A percentile compares a stretch with the other conserved stretches of the same genome.
Conservation (phyloP, 805 yeast genomes). For the Sugiyamaella lignohabitans region DNA sequence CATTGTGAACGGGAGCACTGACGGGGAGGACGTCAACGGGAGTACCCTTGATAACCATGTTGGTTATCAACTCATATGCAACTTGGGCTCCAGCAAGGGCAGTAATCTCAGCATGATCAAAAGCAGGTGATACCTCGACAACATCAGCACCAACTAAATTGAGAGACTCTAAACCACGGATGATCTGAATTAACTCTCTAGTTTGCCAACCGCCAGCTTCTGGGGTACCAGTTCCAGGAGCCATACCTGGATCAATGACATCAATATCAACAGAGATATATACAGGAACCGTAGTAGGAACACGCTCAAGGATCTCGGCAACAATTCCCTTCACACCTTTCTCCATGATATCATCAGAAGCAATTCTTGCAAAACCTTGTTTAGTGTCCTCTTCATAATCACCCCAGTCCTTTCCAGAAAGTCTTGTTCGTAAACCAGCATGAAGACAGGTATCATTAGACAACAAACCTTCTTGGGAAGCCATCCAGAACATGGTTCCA, state of each 20-base stretch:
- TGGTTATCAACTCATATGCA: conserved; percentile 61
- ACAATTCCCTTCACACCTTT: conserved; percentile 58
- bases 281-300: conserved; percentile 57
- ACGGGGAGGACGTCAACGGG: conserved; percentile 16
- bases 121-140: conserved; percentile 68
- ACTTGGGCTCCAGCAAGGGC: conserved; percentile 61
- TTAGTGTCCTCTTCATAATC: conserved; percentile 62
- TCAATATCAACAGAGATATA: conserved; percentile 76
- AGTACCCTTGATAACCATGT: conserved; percentile 56
- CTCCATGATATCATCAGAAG: conserved; percentile 68
- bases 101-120: conserved; percentile 54
- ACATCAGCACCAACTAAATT: conserved; percentile 68
- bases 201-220: conserved; percentile 71
- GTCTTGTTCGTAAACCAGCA: conserved; percentile 69
- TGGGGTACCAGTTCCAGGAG: conserved; percentile 76
- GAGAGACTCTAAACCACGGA: conserved; percentile 55
- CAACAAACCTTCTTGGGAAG: conserved; percentile 59
- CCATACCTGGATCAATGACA: conserved; percentile 61
- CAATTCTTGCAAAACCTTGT: conserved; percentile 63
- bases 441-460: conserved; percentile 54
- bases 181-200: conserved; percentile 52
- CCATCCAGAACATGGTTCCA: conserved; percentile 85
- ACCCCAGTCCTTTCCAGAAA: conserved; percentile 51
- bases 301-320: conserved; percentile 43
- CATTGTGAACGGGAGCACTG: conserved; percentile 18